Conservation (phyloP, 352 stramenopile species). For the Globisporangium irregulare region DNA sequence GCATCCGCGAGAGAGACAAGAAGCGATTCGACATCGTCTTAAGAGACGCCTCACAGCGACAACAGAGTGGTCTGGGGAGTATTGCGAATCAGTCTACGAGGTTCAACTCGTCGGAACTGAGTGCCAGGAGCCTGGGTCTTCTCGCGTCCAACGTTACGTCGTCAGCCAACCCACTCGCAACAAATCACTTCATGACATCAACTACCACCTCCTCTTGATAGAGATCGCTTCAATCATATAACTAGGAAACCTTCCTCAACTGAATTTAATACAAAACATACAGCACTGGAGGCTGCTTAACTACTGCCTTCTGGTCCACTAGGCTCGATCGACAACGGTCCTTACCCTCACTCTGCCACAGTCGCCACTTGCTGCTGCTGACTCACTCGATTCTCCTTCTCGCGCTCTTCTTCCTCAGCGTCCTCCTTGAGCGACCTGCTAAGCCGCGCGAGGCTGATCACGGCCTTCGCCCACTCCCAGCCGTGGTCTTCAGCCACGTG, state of each 20-base stretch:
- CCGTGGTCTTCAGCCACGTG: slow-evolving; percentile 22
- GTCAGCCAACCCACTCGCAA: slow-evolving; percentile 45
- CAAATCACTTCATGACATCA: slow-evolving; percentile 40
- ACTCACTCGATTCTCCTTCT: not conserved
- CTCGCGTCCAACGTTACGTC: slow-evolving; percentile 52
- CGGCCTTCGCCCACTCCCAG: slow-evolving; percentile 25
- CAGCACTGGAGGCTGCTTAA: not conserved
- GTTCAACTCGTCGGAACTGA: slow-evolving; percentile 9
- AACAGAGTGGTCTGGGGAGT: not conserved
- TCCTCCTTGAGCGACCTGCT: slow-evolving; percentile 2
- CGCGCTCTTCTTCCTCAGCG: not conserved
- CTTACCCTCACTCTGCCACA: not conserved
- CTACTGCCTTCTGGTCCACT: too few relatives aligned
- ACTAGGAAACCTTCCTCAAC: not conserved
- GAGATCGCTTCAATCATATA: not conserved
- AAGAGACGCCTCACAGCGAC: slow-evolving; percentile 13
- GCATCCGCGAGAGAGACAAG: slow-evolving; percentile 8
- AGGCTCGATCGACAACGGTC: not conserved
- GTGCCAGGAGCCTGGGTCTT: slow-evolving; percentile 19
- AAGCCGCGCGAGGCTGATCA: slow-evolving; percentile 18
- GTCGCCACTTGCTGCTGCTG: not conserved
- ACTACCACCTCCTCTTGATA: not conserved
- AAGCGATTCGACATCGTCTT: slow-evolving; percentile 24
- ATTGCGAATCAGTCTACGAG: not conserved
- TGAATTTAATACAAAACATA: not conserved